Base-by-base conservation (phyloP, 441 rosid species). In the Euphorbia corollata region DNA sequence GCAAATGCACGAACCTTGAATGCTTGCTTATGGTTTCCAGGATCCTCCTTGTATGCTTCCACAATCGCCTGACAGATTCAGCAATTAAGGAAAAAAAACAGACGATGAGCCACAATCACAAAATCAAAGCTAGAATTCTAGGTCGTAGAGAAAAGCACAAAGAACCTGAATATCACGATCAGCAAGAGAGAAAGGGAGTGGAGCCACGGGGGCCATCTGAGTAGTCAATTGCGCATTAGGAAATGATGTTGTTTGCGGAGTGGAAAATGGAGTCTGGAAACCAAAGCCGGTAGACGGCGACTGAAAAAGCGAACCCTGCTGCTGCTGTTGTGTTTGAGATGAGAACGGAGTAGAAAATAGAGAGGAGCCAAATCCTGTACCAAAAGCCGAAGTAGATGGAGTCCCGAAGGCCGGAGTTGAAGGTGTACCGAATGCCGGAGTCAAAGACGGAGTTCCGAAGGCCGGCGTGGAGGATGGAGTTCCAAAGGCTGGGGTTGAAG, bases 181-280 rank as follows among this genome's bases (percentile, higher is more conserved):
- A 48, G 94, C 92, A 51, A 91, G 92, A 65, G 98, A 91, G 77
- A 83, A 88, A 53, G 96, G 88, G 38, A 94, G 88, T 2, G 98
- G 97, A 63, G 98, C 88, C 13, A 91, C 89, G 9, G 97, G 94
- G 56, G 97, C 97, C 99, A 94, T 89, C 77, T 89, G 98, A 73
- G 99, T 91, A 48, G 96, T 88, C 78, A 88, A 77, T 72, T 94
- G 99, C 47, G 87, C 73, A 81, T 74, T 82, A 24, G 84, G 83
- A 68, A 87, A 89, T 9, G 86, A 82, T 66, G 77, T 76, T 11
- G 78, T 73, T 43, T 68, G 83, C 61, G 71, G 78, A 19, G 84
- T 67, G 45, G 79, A 64, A 53, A 80, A 71, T 18, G 83, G 77
- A 57, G 83, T 72, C 75, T 87, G 96, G 70, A 75, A 74, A 56